Conservation (phyloP, 2,329 filamentous ascomycete genomes). For the Zelopaecilomyces penicillatus region DNA sequence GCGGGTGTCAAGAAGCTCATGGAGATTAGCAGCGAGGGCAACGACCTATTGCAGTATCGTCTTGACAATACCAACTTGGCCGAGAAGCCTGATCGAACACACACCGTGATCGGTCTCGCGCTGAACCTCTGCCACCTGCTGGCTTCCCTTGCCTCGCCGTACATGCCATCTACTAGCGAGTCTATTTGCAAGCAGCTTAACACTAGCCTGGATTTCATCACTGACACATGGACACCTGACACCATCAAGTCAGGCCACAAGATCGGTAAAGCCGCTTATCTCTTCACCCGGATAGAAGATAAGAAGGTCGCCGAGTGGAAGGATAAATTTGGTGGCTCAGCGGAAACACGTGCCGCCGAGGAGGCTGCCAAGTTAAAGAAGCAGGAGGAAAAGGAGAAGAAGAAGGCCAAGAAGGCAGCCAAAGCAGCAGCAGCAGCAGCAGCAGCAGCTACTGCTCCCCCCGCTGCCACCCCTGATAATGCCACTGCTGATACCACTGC, state of each 20-base stretch:
- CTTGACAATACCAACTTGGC: conserved; percentile 47
- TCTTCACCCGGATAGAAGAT: conserved; percentile 76
- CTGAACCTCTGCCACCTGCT: conserved; percentile 79
- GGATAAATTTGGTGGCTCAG: conserved; percentile 51
- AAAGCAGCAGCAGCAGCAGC: conserved; percentile 20
- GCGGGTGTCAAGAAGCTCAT: conserved; percentile 57
- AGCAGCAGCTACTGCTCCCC: conserved; percentile 4
- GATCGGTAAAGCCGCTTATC: conserved; percentile 68
- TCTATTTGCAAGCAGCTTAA: conserved; percentile 71
- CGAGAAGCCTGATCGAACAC: conserved; percentile 46
- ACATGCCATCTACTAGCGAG: conserved; percentile 71
- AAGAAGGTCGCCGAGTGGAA: conserved; percentile 81
- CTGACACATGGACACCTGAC: conserved; percentile 56
- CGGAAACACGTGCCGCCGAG: conserved; percentile 7
- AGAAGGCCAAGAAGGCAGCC: conserved; percentile 31
- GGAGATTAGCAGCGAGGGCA: conserved; percentile 53
- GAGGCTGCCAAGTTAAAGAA: conserved; percentile 25
- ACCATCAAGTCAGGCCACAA: conserved; percentile 64
- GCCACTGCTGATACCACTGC: conserved; percentile 12
- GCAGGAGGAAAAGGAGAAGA: conserved; percentile 27
- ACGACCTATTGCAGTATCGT: conserved; percentile 43
- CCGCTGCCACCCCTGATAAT: conserved; percentile 12
- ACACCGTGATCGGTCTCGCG: conserved; percentile 62
- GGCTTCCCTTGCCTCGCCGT: conserved; percentile 70
- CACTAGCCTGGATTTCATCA: conserved; percentile 37